phyloP scores from a whole-genome alignment of 1,284 basidiomycete genomes.

The Boletus smithii region DNA sequence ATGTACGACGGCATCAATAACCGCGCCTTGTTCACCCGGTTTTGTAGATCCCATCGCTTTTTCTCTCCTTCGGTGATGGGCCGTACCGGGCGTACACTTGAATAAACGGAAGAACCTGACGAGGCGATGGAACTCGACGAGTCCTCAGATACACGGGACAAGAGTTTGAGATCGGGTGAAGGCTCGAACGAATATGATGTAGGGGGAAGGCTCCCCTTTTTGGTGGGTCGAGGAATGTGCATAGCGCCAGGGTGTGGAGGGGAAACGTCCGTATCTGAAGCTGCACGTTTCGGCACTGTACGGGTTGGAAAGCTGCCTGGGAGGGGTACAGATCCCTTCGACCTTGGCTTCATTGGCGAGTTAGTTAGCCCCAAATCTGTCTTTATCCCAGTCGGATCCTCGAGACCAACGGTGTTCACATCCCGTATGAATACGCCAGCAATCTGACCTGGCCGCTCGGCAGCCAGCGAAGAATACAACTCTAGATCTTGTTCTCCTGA shows the following conservation, averaged over 20 bases:
- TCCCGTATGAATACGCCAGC: slow-evolving; percentile 78
- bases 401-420: slow-evolving; percentile 47
- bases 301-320: slow-evolving; percentile 1
- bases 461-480: slow-evolving; percentile 71
- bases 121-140: slow-evolving; percentile 23
- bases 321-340: slow-evolving; percentile 10
- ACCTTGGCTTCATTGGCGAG: slow-evolving; percentile 12
- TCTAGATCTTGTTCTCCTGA: slow-evolving; percentile 88
- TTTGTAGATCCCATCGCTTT: slow-evolving; percentile 54
- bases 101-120: slow-evolving; percentile 22
- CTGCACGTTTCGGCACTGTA: slow-evolving; percentile 20
- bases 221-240: slow-evolving; percentile 15
- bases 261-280: slow-evolving; percentile 25
- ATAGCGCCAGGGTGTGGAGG: slow-evolving; percentile 4
- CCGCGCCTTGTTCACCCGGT: slow-evolving; percentile 57
- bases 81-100: slow-evolving; percentile 9
- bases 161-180: slow-evolving; percentile 5
- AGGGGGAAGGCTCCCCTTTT: slow-evolving; percentile 30
- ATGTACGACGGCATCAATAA: slow-evolving; percentile 52
- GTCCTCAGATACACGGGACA: slow-evolving; percentile 19
- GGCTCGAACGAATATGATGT: slow-evolving; percentile 16
- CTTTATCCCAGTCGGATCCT: slow-evolving; percentile 56
- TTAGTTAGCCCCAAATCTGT: slow-evolving; percentile 27
- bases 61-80: slow-evolving; percentile 48
- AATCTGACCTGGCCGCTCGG: slow-evolving; percentile 63